Evolutionary conservation across 2,329 filamentous ascomycete species (phyloP), one percentile per base, ranked within the genome.

Genomic region (Calycina herbarum): DNA sequence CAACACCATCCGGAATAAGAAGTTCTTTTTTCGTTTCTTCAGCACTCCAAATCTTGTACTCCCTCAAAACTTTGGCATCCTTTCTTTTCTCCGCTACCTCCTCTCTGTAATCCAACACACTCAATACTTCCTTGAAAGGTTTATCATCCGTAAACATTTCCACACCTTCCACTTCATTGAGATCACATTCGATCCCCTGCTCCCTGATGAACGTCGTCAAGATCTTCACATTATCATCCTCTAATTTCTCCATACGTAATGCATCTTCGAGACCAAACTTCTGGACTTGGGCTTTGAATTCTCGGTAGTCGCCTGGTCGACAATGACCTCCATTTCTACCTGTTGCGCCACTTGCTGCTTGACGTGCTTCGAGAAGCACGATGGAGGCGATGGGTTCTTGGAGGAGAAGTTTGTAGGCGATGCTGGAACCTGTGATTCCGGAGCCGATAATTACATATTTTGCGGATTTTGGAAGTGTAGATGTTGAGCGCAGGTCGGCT

Each of bases 181-280:
- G 81, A 69, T 87, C 85, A 71, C 84, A 80, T 20, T 77, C 72
- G 45, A 86, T 82, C 3, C 66, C 69, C 62, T 86, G 74, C n/a
- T 80, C 76, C 10, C 74, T 73, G 0, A 84, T 83, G 64, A 89
- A 82, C 0, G 71, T 74, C 71, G 88, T 85, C 17, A 86, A 81
- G 24, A 80, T 81, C 27, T 78, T 74, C 64, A 89, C 84, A 70
- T 81, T 83, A 56, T 65, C 60, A 40, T 72, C 72, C 38, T 70
- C 63, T 35, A 66, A 68, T 13, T 67, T 48, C 54, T 65, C 57
- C 29, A 68, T 62, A 17, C 62, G 59, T 27, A 68, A 27, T 7
- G 67, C 66, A 31, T 68, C 67, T 29, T 67, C 64, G 3, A 27
- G 48, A 24, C 63, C 64, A 17, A 69, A 67, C 13, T 59, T 58